Evolutionary conservation across 768 basidiomycete species (phyloP).

Genomic region (Rhizopogon roseolus): DNA sequence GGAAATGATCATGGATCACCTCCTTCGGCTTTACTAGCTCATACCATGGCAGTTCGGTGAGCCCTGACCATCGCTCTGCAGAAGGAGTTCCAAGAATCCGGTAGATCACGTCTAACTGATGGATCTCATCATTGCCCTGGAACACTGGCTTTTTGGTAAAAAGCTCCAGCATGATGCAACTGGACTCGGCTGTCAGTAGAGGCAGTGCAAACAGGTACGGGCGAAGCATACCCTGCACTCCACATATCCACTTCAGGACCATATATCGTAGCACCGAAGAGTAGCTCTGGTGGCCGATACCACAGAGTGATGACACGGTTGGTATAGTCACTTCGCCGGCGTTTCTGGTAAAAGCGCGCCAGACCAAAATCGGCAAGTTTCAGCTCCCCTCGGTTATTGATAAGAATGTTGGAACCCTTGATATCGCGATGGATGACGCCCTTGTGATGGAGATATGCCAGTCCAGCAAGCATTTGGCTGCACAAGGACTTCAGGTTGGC

Average conservation of each 20-base stretch:
- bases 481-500: conserved; percentile 95
- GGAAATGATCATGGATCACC: conserved; percentile 66
- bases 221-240: conserved; percentile 83
- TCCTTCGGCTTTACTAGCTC: conserved; percentile 94
- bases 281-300: conserved; percentile 94
- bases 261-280: conserved; percentile 94
- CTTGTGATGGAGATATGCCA: conserved; percentile 93
- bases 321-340: conserved; percentile 90
- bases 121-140: conserved; percentile 96
- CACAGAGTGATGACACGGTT: conserved; percentile 98
- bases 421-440: conserved; percentile 98
- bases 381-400: conserved; percentile 87
- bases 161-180: conserved; percentile 98
- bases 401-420: conserved; percentile 96
- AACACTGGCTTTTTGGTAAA: conserved; percentile 96
- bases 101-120: conserved; percentile 93
- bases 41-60: conserved; percentile 91
- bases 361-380: conserved; percentile 98
- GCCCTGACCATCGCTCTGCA: conserved; percentile 73
- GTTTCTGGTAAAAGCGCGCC: conserved; percentile 93
- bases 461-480: conserved; percentile 90
- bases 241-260: conserved; percentile 99
- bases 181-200: conserved; percentile 24
- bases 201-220: not conserved
- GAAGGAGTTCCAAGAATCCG: conserved; percentile 88